Evolutionary conservation across 768 basidiomycete genomes (phyloP), one percentile per base, ranked within the genome.

Genomic region (Leccinellum rugosiceps): DNA sequence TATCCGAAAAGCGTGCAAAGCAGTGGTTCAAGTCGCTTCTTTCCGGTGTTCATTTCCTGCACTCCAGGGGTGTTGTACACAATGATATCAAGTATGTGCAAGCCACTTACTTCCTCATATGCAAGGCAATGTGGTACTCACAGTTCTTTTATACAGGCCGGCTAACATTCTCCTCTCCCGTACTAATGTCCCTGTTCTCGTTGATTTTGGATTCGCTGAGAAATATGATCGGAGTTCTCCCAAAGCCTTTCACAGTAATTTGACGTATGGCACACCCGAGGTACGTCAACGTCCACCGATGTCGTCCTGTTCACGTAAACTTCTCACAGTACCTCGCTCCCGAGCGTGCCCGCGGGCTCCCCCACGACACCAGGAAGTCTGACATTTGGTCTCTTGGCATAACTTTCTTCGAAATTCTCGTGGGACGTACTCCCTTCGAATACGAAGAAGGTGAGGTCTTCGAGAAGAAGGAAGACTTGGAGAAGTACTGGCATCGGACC

Each of bases 151-250:
- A 53, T 9, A 14, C 61, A 95, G 92, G 65, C 94, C 94, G 1
- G 92, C 94, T 15, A 99, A 99, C 67, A 93, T 99, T 63, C 81
- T 99, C 2, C 78, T 99, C 47, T 90, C 90, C 1, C 73, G 76
- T 54, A 80, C 86, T 61, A 87, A 87, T 65, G 76, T 94, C 1
- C 92, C 94, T 1, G 89, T 97, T 3, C 82, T 98, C 4, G 89
- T 97, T 35, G 97, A 98, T 72, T 99, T 97, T 66, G 96, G 97
- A 1, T 99, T 98, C 64, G 93, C 96, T 2, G 91, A 96, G 66
- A 84, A 84, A 62, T 94, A 94, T 68, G 87, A 92, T 61, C 65
- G 80, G 44, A 70, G 75, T 1, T 83, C 85, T 0, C 69, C 76
- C 17, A 83, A 83, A 19, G 86, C 89, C 1, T 93, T 94, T 76